Evolutionary conservation across 768 basidiomycete species (phyloP).

Genomic region (Punctularia strigosozonata): DNA sequence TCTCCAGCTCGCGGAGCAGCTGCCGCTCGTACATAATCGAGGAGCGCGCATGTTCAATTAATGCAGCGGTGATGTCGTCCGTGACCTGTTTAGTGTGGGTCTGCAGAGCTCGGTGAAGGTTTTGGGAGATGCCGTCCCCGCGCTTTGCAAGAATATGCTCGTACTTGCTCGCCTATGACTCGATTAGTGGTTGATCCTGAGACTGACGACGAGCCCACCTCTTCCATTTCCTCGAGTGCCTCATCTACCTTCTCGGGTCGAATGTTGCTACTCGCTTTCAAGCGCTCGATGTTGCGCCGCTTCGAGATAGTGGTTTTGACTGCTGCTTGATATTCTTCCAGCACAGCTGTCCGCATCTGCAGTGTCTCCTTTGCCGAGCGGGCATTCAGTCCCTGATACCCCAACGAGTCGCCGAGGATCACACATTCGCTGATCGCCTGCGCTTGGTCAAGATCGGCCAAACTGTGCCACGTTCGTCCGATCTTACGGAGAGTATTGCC

Average conservation of each 20-base stretch:
- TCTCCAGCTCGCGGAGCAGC: constrained; percentile 77
- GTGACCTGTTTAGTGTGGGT: constrained; percentile 81
- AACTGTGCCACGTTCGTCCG: constrained; percentile 76
- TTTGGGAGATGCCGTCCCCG: constrained; percentile 89
- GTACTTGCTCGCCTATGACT: constrained; percentile 71
- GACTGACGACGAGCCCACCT: constrained; percentile 36
- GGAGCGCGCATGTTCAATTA: constrained; percentile 89
- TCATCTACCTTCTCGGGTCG: constrained; percentile 81
- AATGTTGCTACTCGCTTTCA: constrained; percentile 80
- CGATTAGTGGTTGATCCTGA: background rate
- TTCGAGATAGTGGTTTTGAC: constrained; percentile 92
- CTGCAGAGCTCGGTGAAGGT: constrained; percentile 78
- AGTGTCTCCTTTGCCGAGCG: constrained; percentile 92
- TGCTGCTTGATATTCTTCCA: constrained; percentile 91
- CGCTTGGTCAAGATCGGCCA: constrained; percentile 82
- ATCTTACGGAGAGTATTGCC: constrained; percentile 77
- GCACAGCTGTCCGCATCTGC: constrained; percentile 75
- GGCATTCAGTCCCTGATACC: constrained; percentile 96
- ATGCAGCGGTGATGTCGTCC: constrained; percentile 80
- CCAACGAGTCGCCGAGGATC: constrained; percentile 88
- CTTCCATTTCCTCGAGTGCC: constrained; percentile 85
- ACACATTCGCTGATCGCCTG: constrained; percentile 93
- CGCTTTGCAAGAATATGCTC: constrained; percentile 76
- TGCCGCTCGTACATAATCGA: constrained; percentile 89
- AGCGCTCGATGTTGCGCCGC: constrained; percentile 78